Evolutionary conservation across 1,284 basidiomycete species (phyloP).

Genomic region (Cutaneotrichosporon curvatum): DNA sequence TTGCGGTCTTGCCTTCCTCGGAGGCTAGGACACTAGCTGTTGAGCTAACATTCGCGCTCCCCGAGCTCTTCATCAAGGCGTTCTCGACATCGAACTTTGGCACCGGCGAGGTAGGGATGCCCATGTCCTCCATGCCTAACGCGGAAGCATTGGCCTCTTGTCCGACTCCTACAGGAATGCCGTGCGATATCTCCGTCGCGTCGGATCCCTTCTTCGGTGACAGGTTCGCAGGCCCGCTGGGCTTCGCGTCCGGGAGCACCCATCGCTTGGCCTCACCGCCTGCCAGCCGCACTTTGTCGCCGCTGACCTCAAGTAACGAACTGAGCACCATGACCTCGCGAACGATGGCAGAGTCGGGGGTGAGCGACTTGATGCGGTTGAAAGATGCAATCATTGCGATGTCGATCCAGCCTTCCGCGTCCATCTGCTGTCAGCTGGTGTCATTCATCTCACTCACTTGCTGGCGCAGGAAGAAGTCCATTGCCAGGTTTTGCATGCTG

Average conservation of each 20-base stretch:
- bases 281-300: slow-evolving; percentile 59
- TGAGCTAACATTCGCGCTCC: slow-evolving; percentile 15
- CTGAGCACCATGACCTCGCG: slow-evolving; percentile 65
- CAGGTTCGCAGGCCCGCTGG: slow-evolving; percentile 1
- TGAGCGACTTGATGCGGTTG: slow-evolving; percentile 69
- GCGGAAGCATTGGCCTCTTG: slow-evolving; percentile 2
- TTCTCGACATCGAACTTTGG: slow-evolving; percentile 33
- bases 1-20: slow-evolving; percentile 21
- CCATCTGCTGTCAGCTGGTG: slow-evolving; percentile 59
- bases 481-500: slow-evolving; percentile 73
- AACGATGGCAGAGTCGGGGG: slow-evolving; percentile 60
- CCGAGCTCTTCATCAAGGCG: slow-evolving; percentile 33
- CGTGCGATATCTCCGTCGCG: slow-evolving; percentile 16
- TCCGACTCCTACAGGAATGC: slow-evolving; percentile 9
- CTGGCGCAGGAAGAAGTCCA: slow-evolving; percentile 71
- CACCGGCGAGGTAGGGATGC: slow-evolving; percentile 5
- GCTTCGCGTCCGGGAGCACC: slow-evolving; percentile 62
- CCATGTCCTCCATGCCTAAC: slow-evolving; percentile 14
- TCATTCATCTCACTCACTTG: slow-evolving; percentile 49
- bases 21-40: slow-evolving; percentile 20
- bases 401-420: slow-evolving; percentile 77
- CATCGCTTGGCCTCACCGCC: slow-evolving; percentile 57
- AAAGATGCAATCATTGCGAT: slow-evolving; percentile 74
- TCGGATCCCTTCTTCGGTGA: slow-evolving; percentile 16
- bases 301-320: slow-evolving; percentile 63